Conservation (phyloP, 495 filamentous ascomycete genomes). For the Elaphomyces granulatus region DNA sequence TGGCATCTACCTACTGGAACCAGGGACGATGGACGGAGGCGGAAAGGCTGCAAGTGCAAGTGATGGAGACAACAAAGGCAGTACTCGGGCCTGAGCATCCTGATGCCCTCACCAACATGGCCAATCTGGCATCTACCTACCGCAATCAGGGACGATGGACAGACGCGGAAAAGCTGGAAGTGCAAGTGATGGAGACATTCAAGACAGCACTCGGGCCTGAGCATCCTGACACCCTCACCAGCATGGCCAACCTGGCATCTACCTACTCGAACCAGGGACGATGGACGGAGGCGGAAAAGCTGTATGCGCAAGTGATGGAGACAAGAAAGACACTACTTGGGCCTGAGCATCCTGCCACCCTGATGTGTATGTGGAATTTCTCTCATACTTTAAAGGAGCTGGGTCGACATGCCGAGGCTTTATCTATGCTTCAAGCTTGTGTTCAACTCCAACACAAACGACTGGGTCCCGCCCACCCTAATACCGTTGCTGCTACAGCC, state of each 20-base stretch:
- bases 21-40: conserved; percentile 19
- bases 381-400: no score
- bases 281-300: conserved; percentile 19
- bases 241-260: conserved; percentile 13
- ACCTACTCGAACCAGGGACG: conserved; percentile 11
- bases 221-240: conserved; percentile 14
- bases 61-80: conserved; percentile 13
- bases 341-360: conserved; percentile 24
- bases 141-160: conserved; percentile 7
- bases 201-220: conserved; percentile 15
- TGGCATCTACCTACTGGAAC: conserved; percentile 8
- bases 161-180: conserved; percentile 10
- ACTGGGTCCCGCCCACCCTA: no score
- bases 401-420: no score
- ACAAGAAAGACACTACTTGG: conserved; percentile 16
- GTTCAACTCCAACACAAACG: no score
- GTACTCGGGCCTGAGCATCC: conserved; percentile 14
- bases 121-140: conserved; percentile 11
- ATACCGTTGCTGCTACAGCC: no score
- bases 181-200: conserved; percentile 9
- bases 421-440: no score
- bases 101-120: conserved; percentile 7
- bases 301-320: conserved; percentile 10
- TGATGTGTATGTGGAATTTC: conserved; percentile 18
- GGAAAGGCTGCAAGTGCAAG: conserved; percentile 3